These are phyloP conservation scores for Solanum etuberosum DNA, from an alignment of 257 asterid genomes.

Conservation along the genomic window DNA sequence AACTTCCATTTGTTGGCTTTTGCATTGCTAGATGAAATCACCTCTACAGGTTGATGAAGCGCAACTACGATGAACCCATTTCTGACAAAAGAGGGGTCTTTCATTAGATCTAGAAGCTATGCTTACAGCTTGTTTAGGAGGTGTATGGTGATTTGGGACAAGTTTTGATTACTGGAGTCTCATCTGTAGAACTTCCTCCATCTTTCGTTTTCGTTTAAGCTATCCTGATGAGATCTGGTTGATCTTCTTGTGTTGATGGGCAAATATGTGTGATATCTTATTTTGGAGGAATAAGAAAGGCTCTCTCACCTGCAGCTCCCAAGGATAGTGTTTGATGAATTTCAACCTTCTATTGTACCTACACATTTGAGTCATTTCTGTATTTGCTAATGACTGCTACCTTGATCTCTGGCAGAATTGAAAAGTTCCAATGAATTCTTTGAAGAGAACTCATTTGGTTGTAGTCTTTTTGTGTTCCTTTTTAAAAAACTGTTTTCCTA, in stretches of 20 bases:
- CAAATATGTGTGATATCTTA: neutral
- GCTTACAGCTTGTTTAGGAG: neutral
- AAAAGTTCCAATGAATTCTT: neutral
- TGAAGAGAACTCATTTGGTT: neutral
- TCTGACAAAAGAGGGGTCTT: neutral
- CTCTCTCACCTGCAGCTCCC: neutral
- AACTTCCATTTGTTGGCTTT: neutral
- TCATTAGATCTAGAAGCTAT: neutral
- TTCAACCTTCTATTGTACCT: neutral
- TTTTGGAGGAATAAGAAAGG: neutral
- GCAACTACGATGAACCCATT: neutral
- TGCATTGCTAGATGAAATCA: neutral
- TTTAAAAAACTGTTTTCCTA: neutral
- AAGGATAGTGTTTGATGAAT: neutral
- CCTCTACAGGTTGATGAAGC: neutral
- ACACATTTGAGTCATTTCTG: neutral
- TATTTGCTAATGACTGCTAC: neutral
- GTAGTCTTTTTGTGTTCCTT: neutral
- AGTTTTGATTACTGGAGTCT: neutral
- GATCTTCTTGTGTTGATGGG: neutral
- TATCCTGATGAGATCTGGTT: neutral
- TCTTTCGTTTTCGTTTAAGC: neutral
- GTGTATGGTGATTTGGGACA: neutral
- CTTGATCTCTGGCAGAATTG: neutral
- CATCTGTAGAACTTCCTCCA: neutral